phyloP scores from a whole-genome alignment of 352 stramenopile species.

The Blastocystis sp. region DNA sequence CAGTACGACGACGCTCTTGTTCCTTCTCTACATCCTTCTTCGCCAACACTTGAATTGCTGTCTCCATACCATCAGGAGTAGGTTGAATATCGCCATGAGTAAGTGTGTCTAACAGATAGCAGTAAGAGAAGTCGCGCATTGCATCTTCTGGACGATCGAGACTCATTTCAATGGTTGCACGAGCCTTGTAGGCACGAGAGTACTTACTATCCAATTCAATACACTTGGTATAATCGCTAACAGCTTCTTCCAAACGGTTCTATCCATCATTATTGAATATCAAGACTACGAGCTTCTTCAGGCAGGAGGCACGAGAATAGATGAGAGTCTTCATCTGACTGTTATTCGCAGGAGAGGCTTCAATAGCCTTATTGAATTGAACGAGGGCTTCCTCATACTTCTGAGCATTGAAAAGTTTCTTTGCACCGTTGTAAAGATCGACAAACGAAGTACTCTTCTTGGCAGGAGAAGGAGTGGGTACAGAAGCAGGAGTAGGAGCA shows the following conservation, averaged over 20 bases:
- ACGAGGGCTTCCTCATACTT: slow-evolving; percentile 43
- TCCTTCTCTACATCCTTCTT: slow-evolving; percentile 16
- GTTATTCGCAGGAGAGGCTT: slow-evolving; percentile 16
- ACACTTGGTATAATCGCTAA: slow-evolving; percentile 44
- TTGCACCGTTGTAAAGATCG: slow-evolving; percentile 36
- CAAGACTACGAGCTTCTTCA: slow-evolving; percentile 35
- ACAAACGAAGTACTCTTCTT: slow-evolving; percentile 41
- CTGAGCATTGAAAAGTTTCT: slow-evolving; percentile 32
- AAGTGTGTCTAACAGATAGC: slow-evolving; percentile 45
- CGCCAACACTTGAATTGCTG: slow-evolving; percentile 22
- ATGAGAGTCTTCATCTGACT: slow-evolving; percentile 58
- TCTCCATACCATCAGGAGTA: slow-evolving; percentile 33
- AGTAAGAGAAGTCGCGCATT: slow-evolving; percentile 45
- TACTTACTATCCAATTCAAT: slow-evolving; percentile 57
- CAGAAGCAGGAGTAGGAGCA: background rate
- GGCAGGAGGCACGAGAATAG: slow-evolving; percentile 40
- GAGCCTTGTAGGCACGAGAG: slow-evolving; percentile 37
- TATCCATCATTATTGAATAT: background rate
- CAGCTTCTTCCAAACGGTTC: slow-evolving; percentile 35
- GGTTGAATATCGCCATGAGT: slow-evolving; percentile 6
- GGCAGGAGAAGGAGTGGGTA: background rate
- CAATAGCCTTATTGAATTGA: slow-evolving; percentile 32
- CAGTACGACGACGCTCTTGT: background rate
- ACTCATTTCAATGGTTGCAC: slow-evolving; percentile 8
- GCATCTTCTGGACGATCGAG: background rate